Evolutionary conservation across 805 yeast species (phyloP).

Genomic region (Priceomyces melissophilus): DNA sequence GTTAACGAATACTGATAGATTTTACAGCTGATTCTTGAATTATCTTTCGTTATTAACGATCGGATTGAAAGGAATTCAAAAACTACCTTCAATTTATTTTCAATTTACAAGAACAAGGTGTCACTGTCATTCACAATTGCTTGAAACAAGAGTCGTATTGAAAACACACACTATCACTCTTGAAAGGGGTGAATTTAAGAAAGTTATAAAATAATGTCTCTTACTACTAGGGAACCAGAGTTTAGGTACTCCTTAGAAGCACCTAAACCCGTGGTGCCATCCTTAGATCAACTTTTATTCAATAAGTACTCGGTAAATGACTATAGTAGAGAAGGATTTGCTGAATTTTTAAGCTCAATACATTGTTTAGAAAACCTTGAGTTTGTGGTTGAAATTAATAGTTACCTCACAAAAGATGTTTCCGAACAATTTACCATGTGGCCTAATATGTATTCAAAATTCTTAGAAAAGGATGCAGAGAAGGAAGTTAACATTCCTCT

Average conservation of each 20-base stretch:
- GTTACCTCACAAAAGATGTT: slow-evolving; percentile 7
- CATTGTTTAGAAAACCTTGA: slow-evolving; percentile 40
- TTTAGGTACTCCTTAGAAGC: not conserved
- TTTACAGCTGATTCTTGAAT: too few species aligned
- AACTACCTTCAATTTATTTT: too few species aligned
- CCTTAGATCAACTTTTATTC: slow-evolving; percentile 5
- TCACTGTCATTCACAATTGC: too few species aligned
- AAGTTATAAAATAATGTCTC: too few species aligned
- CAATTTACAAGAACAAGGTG: too few species aligned
- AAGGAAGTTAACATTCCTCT: slow-evolving; percentile 35
- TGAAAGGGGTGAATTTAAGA: too few species aligned
- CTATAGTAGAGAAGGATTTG: slow-evolving; percentile 14
- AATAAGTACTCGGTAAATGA: not conserved
- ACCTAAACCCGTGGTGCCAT: slow-evolving; percentile 2
- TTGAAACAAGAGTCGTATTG: too few species aligned
- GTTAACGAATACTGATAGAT: too few species aligned
- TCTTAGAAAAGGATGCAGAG: slow-evolving; percentile 23
- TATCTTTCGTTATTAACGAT: too few species aligned
- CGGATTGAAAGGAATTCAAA: too few species aligned
- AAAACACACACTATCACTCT: too few species aligned
- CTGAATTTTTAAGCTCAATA: slow-evolving; percentile 20
- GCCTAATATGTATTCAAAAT: slow-evolving; percentile 23
- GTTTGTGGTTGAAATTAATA: slow-evolving; percentile 25
- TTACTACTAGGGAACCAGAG: too few species aligned
- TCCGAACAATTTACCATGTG: slow-evolving; percentile 17